Evolutionary conservation across 768 basidiomycete species (phyloP).

Genomic region (Macrolepiota albuminosa): DNA sequence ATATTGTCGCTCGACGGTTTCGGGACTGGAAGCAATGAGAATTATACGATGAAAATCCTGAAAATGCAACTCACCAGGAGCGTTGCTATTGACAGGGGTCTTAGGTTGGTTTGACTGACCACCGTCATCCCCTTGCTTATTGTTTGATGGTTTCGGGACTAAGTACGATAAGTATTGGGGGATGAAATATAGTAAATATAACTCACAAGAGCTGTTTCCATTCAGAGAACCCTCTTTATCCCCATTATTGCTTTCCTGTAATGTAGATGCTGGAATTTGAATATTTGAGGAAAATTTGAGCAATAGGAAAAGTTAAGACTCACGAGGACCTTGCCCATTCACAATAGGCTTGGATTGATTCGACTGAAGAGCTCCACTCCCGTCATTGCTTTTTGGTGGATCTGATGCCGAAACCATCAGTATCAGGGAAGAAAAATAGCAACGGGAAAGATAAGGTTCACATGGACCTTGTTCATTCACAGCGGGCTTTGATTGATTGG

Average conservation of each 20-base stretch:
- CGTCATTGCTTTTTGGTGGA: neutral
- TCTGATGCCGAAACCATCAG: neutral
- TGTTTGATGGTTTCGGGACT: neutral
- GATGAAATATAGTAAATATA: neutral
- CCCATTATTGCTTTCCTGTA: neutral
- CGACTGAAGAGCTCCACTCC: neutral
- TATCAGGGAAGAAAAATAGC: neutral
- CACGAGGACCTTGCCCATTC: neutral
- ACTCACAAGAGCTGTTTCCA: neutral
- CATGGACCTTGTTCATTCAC: neutral
- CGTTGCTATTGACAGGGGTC: too few relatives aligned
- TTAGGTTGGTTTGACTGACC: neutral
- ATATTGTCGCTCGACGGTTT: neutral
- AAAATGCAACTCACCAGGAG: neutral
- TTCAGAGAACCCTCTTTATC: neutral
- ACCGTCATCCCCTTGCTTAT: neutral
- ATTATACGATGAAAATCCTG: neutral
- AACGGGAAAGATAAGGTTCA: neutral
- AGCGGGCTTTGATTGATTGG: neutral
- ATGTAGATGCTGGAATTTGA: neutral
- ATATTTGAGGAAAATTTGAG: neutral
- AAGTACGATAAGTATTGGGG: neutral
- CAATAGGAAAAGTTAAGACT: neutral
- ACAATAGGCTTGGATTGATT: neutral
- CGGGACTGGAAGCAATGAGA: neutral